Percentiles rank a stretch among this genome's conserved stretches.
These are phyloP conservation scores for Luvunga scandens DNA, from an alignment of 345 rosid species.

Conservation along the genomic window DNA sequence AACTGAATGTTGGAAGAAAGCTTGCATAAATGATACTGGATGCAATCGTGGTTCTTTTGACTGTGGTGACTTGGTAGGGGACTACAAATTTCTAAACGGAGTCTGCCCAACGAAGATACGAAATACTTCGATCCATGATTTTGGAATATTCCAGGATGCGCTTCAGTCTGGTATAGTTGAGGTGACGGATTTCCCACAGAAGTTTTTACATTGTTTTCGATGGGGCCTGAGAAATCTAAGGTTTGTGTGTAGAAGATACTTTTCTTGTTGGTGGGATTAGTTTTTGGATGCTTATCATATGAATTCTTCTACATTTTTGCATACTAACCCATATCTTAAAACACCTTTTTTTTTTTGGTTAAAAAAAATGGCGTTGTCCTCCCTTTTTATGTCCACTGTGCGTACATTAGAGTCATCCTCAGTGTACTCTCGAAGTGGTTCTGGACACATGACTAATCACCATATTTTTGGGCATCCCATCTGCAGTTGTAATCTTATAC, in stretches of 20 bases:
- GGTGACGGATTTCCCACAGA: neutral
- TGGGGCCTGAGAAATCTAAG: conserved; percentile 1
- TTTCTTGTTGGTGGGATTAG: too few species aligned
- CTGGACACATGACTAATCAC: neutral
- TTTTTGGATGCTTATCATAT: too few species aligned
- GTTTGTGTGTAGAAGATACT: neutral
- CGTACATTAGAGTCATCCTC: too few species aligned
- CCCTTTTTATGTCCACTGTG: too few species aligned
- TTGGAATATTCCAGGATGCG: neutral
- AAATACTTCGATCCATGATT: neutral
- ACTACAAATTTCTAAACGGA: neutral
- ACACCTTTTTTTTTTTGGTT: accelerated
- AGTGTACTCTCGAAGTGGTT: too few species aligned
- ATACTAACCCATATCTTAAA: too few species aligned
- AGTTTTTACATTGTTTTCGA: neutral
- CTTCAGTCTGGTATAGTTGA: neutral
- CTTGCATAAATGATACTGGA: neutral
- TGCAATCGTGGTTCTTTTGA: neutral
- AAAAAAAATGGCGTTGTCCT: too few species aligned
- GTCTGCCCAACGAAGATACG: neutral
- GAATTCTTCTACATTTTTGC: too few species aligned
- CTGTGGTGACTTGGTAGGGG: neutral
- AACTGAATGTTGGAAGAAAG: conserved; percentile 3
- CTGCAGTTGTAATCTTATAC: too few species aligned
- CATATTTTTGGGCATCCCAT: too few species aligned